These are phyloP conservation scores for Skeletonema tropicum DNA, from an alignment of 108 stramenopile genomes.

Conservation along the genomic window DNA sequence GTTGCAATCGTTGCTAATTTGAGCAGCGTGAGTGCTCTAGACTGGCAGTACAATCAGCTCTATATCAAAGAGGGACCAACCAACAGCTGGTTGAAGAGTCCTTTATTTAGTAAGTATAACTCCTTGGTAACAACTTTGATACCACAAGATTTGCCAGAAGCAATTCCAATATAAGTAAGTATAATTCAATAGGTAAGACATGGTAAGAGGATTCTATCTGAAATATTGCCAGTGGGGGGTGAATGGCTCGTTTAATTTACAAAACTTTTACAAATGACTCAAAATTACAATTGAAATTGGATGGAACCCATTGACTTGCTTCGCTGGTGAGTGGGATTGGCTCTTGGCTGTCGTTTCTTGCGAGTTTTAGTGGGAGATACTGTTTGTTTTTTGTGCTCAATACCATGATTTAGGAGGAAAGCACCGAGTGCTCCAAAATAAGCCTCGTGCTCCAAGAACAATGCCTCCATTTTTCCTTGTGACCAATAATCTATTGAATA, in stretches of 20 bases:
- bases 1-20: not conserved
- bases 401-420: conserved; percentile 81
- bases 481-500: conserved; percentile 98
- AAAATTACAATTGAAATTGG: not conserved
- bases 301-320: conserved; percentile 34
- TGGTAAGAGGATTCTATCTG: not conserved
- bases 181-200: conserved; percentile 5
- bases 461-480: conserved; percentile 94
- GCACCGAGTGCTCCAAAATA: conserved; percentile 95
- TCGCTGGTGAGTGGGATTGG: conserved; percentile 18
- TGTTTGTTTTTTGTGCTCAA: conserved; percentile 36
- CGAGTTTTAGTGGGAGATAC: not conserved
- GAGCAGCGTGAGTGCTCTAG: not conserved
- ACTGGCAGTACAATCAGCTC: not conserved
- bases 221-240: not conserved
- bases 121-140: not conserved
- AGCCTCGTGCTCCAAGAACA: conserved; percentile 96
- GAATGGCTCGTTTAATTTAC: not conserved
- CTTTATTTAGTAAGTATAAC: not conserved
- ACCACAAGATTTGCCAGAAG: not conserved
- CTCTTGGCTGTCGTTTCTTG: conserved; percentile 14
- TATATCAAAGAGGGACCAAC: not conserved
- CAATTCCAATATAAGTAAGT: conserved; percentile 6
- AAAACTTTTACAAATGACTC: not conserved
- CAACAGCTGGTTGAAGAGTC: too few relatives aligned